A percentile compares a stretch with the other conserved stretches of the same genome.
Conservation (phyloP, 495 filamentous ascomycete genomes). For the Cercophora newfieldiana region DNA sequence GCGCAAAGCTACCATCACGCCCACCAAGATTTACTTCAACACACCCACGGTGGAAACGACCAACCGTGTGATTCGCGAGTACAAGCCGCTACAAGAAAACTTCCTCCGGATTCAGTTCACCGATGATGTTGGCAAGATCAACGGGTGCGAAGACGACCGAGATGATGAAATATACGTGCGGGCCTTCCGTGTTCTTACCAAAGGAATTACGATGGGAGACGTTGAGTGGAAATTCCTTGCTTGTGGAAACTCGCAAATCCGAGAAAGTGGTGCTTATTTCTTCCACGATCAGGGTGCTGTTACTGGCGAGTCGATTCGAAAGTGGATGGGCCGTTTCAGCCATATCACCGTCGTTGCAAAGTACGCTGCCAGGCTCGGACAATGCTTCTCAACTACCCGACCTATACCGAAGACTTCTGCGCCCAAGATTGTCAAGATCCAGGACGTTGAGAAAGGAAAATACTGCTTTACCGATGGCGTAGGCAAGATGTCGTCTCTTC, state of each 20-base stretch:
- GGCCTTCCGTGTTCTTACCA: slow-evolving; percentile 65
- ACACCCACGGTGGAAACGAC: slow-evolving; percentile 81
- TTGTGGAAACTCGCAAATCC: slow-evolving; percentile 92
- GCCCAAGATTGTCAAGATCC: slow-evolving; percentile 45
- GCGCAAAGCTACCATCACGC: slow-evolving; percentile 76
- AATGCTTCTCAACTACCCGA: slow-evolving; percentile 93
- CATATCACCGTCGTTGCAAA: slow-evolving; percentile 80
- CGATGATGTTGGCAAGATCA: slow-evolving; percentile 65
- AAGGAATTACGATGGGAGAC: slow-evolving; percentile 80
- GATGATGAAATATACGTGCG: slow-evolving; percentile 75
- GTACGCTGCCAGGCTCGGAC: slow-evolving; percentile 82
- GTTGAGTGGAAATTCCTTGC: slow-evolving; percentile 88
- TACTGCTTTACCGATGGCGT: slow-evolving; percentile 89
- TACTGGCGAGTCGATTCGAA: slow-evolving; percentile 72
- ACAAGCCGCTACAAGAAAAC: slow-evolving; percentile 64
- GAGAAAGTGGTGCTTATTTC: slow-evolving; percentile 91
- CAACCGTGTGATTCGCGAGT: slow-evolving; percentile 81
- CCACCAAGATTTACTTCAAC: slow-evolving; percentile 75
- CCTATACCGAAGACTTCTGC: slow-evolving; percentile 55
- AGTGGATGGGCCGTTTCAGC: slow-evolving; percentile 85
- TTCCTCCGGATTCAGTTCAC: slow-evolving; percentile 93
- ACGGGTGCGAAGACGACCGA: slow-evolving; percentile 41
- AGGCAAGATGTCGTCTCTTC: slow-evolving; percentile 80
- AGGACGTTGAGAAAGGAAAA: slow-evolving; percentile 65
- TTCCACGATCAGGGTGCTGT: slow-evolving; percentile 56